A percentile compares a stretch with the other conserved stretches of the same genome.
These are phyloP conservation scores for Toxicodendron radicans DNA, from an alignment of 345 rosid species.

Conservation along the genomic window DNA sequence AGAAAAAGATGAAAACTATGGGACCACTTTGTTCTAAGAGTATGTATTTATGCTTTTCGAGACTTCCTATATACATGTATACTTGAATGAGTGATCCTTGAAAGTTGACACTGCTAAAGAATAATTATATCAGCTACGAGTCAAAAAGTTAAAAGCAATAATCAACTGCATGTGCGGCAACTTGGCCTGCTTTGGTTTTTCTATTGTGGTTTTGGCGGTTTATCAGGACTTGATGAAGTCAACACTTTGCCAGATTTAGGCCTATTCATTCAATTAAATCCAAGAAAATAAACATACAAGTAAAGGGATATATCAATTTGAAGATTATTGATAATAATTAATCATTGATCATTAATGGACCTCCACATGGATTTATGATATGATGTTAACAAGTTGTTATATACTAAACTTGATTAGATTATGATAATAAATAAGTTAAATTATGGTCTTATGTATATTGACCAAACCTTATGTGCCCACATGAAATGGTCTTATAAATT, in stretches of 20 bases:
- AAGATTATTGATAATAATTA: not conserved
- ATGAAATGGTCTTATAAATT: not conserved
- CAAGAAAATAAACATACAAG: no score
- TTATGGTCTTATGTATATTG: not conserved
- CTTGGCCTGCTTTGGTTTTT: not conserved
- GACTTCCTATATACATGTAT: not conserved
- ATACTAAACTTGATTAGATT: not conserved
- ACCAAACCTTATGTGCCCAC: not conserved
- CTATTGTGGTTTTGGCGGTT: slow-evolving; percentile 1
- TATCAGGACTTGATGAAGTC: not conserved
- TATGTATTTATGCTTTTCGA: not conserved
- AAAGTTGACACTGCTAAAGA: not conserved
- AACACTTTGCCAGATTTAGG: not conserved
- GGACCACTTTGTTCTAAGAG: not conserved
- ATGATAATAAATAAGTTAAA: not conserved
- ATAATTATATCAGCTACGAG: not conserved
- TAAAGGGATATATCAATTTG: no score
- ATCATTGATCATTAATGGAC: not conserved
- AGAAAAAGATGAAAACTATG: not conserved
- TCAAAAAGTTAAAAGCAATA: not conserved
- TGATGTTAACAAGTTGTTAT: not conserved
- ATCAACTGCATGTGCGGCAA: not conserved
- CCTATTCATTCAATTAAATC: no score
- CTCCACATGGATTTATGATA: not conserved
- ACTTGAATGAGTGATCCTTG: not conserved